These are phyloP conservation scores for Kwoniella sp. DNA, from an alignment of 768 basidiomycete genomes.

Conservation along the genomic window DNA sequence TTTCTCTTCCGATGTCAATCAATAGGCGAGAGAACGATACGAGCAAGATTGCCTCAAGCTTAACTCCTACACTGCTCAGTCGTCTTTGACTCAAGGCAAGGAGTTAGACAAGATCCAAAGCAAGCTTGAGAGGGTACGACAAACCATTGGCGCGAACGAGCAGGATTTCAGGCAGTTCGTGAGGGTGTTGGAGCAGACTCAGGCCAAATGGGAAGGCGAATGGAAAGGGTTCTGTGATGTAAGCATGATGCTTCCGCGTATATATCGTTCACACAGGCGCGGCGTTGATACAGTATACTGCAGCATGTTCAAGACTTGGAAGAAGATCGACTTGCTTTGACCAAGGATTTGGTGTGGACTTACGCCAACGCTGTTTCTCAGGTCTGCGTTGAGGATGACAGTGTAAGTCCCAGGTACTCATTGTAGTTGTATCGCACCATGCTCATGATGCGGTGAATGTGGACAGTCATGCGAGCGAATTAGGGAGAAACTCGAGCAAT, in stretches of 20 bases:
- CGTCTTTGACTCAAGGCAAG: constrained; percentile 84
- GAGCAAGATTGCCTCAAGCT: constrained; percentile 88
- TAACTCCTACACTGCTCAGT: constrained; percentile 90
- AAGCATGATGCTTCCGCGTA: constrained; percentile 17
- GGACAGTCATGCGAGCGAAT: constrained; percentile 85
- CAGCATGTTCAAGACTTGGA: constrained; percentile 87
- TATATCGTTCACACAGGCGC: background rate
- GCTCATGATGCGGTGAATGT: background rate
- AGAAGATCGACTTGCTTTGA: constrained; percentile 88
- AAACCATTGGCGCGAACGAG: constrained; percentile 87
- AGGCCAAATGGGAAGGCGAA: constrained; percentile 82
- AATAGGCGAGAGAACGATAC: constrained; percentile 81
- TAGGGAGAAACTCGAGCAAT: constrained; percentile 79
- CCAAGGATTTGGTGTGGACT: constrained; percentile 93
- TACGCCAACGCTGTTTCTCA: constrained; percentile 96
- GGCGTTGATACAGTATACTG: background rate
- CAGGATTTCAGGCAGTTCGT: constrained; percentile 89
- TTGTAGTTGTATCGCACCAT: background rate
- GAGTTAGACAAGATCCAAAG: constrained; percentile 86
- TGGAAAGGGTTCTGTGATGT: constrained; percentile 93
- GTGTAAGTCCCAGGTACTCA: constrained; percentile 61
- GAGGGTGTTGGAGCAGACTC: constrained; percentile 73
- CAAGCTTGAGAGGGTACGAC: constrained; percentile 84
- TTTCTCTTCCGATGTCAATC: too few species aligned
- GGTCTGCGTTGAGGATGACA: constrained; percentile 92